These are phyloP conservation scores for Cytospora piceae DNA, from an alignment of 2,329 filamentous ascomycete genomes.

Conservation along the genomic window DNA sequence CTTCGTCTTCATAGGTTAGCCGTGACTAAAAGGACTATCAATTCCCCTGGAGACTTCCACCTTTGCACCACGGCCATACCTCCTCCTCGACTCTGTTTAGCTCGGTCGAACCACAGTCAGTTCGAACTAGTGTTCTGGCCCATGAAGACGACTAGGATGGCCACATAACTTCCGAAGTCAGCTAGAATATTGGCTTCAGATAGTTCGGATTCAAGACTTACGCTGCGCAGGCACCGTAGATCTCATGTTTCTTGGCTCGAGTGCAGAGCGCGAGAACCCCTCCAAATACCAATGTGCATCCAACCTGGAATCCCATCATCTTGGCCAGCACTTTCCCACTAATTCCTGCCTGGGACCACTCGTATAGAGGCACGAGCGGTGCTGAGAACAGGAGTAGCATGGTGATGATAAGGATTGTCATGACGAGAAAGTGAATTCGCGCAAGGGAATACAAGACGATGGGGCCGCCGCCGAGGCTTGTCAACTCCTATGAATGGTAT, in stretches of 20 bases:
- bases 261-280: constrained; percentile 14
- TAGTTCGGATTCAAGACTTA: not conserved
- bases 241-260: constrained; percentile 16
- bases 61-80: no score
- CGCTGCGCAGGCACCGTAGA: constrained; percentile 12
- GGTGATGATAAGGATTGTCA: not conserved
- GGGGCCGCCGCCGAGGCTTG: not conserved
- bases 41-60: no score
- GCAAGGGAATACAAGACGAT: not conserved
- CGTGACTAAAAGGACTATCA: no score
- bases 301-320: constrained; percentile 20
- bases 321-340: not conserved
- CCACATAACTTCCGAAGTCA: constrained; percentile 7
- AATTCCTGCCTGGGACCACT: not conserved
- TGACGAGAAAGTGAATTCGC: constrained; percentile 2
- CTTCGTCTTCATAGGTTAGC: no score
- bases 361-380: not conserved
- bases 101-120: not conserved
- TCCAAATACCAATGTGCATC: constrained; percentile 5
- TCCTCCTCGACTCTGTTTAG: no score
- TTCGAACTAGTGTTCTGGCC: not conserved
- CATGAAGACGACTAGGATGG: constrained; percentile 18
- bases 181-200: rapidly evolving
- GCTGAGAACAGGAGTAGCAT: constrained; percentile 10
- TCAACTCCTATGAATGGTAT: not conserved